These are phyloP conservation scores for Xylaria sp. DNA, from an alignment of 2,329 filamentous ascomycete species.

Conservation along the genomic window DNA sequence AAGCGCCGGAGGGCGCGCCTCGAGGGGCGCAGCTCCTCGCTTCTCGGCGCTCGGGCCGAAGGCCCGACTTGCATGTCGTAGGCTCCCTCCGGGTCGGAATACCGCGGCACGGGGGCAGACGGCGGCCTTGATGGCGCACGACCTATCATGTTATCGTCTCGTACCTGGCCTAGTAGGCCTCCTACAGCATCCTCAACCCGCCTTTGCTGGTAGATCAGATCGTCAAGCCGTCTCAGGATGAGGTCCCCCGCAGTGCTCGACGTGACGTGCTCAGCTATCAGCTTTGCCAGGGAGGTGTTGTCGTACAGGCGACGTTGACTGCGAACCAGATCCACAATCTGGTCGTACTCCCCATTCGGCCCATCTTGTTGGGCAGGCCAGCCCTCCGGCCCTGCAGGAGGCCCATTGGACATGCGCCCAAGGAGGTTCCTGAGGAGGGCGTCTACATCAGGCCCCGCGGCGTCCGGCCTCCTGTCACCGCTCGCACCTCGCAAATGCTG, in stretches of 20 bases:
- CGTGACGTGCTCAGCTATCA: background rate
- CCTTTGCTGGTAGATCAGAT: constrained; percentile 5
- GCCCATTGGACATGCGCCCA: background rate
- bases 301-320: background rate
- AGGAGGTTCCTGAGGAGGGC: background rate
- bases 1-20: background rate
- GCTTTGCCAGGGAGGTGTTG: background rate
- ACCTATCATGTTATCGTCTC: background rate
- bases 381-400: background rate
- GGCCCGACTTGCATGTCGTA: background rate
- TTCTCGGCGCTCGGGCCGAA: background rate
- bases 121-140: background rate
- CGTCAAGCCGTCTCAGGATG: constrained; percentile 2
- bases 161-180: background rate
- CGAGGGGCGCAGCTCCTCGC: background rate
- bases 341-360: background rate
- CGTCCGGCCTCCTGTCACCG: background rate
- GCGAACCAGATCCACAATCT: background rate
- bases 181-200: constrained; percentile 1
- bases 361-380: background rate
- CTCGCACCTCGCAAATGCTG: background rate
- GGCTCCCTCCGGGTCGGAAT: background rate
- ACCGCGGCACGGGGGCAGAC: background rate
- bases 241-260: background rate
- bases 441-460: background rate